A percentile compares a stretch with the other conserved stretches of the same genome.
These are phyloP conservation scores for Penicillium decumbens DNA, from an alignment of 2,329 filamentous ascomycete genomes.

Conservation along the genomic window DNA sequence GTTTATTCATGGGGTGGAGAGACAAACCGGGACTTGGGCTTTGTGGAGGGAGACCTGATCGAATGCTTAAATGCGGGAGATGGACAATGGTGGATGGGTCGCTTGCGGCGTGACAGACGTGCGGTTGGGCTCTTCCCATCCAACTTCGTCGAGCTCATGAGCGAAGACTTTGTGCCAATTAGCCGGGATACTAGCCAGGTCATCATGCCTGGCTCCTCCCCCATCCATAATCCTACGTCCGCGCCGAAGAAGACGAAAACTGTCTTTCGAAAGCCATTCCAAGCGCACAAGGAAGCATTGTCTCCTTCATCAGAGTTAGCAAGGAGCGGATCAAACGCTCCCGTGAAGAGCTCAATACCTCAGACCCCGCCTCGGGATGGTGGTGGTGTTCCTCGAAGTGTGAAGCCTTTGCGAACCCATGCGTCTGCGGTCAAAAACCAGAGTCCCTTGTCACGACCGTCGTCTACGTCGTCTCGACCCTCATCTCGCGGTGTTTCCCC, in stretches of 20 bases:
- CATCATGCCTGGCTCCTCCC: constrained; percentile 48
- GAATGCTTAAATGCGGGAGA: constrained; percentile 97
- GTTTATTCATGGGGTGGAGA: constrained; percentile 94
- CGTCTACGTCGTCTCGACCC: constrained; percentile 30
- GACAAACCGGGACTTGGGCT: constrained; percentile 90
- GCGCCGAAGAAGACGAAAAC: constrained; percentile 57
- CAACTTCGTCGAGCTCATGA: constrained; percentile 91
- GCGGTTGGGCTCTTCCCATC: constrained; percentile 92
- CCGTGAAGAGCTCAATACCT: constrained; percentile 35
- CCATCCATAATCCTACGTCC: constrained; percentile 42
- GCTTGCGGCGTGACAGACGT: constrained; percentile 80
- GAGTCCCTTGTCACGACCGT: constrained; percentile 32
- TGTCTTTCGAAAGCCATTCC: constrained; percentile 60
- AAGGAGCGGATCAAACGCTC: constrained; percentile 31
- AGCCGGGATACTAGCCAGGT: constrained; percentile 51
- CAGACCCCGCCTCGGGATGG: constrained; percentile 35
- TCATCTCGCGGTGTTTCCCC: constrained; percentile 27
- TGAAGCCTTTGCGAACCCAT: constrained; percentile 35
- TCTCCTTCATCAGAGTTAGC: constrained; percentile 37
- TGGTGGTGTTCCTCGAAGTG: constrained; percentile 27
- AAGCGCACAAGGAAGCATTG: constrained; percentile 54
- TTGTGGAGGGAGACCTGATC: constrained; percentile 95
- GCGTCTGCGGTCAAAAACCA: constrained; percentile 39
- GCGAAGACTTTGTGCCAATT: constrained; percentile 73
- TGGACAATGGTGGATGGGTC: constrained; percentile 97